Evolutionary conservation across 129 eudicot species (phyloP).

Genomic region (Artemisia annua): DNA sequence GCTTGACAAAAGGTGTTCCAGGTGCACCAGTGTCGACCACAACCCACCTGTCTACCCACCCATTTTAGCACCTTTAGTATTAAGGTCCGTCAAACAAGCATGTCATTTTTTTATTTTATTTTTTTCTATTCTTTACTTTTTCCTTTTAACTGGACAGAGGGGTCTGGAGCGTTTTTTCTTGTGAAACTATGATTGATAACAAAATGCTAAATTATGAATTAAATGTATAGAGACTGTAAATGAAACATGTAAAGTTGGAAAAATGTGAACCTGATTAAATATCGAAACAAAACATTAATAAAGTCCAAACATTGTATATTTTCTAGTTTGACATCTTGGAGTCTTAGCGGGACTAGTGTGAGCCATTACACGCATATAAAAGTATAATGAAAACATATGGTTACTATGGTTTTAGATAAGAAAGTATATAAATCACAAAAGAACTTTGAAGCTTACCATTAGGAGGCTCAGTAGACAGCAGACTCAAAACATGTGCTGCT

Average conservation of each 20-base stretch:
- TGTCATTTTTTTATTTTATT: too few species aligned
- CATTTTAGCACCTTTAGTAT: too few species aligned
- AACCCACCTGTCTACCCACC: too few species aligned
- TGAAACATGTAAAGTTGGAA: neutral
- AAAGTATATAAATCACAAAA: neutral
- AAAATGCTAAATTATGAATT: neutral
- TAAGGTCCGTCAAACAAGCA: too few species aligned
- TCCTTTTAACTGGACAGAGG: too few species aligned
- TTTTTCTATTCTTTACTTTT: too few species aligned
- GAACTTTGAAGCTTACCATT: constrained; percentile 45
- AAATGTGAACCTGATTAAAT: neutral
- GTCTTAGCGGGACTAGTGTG: neutral
- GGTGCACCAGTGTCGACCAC: too few species aligned
- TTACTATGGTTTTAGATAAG: neutral
- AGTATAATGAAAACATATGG: neutral
- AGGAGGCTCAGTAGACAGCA: constrained; percentile 72
- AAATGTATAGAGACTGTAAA: neutral
- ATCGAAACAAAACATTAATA: constrained; percentile 7
- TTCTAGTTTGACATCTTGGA: constrained; percentile 4
- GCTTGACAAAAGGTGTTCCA: too few species aligned
- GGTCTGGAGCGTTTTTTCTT: too few species aligned
- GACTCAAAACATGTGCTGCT: constrained; percentile 77
- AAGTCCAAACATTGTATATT: neutral
- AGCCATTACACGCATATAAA: neutral
- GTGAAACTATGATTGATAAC: too few species aligned